Percentiles rank a stretch among this genome's conserved stretches.
These are phyloP conservation scores for Melampsora medusae DNA, from an alignment of 1,284 basidiomycete genomes.

Conservation along the genomic window DNA sequence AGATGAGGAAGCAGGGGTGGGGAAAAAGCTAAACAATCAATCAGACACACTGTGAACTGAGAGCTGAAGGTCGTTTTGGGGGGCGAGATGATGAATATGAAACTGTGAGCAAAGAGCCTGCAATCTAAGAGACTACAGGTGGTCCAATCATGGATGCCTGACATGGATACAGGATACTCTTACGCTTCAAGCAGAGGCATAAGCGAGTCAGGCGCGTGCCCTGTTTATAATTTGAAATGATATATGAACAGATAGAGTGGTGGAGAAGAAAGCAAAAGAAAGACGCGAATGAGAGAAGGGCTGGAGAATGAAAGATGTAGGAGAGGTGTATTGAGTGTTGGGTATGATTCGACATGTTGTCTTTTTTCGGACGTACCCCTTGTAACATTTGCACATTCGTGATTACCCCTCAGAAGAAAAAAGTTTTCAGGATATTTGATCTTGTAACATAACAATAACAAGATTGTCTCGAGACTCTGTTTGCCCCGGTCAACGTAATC, in stretches of 20 bases:
- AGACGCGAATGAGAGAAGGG: not conserved
- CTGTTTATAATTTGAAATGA: no score
- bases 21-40: not conserved
- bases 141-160: not conserved
- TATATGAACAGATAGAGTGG: not conserved
- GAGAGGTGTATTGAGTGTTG: not conserved
- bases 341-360: not conserved
- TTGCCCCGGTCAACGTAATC: constrained; percentile 99
- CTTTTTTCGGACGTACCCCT: constrained; percentile 64
- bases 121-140: no score
- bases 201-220: no score
- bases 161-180: not conserved
- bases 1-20: no score
- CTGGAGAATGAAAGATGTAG: constrained; percentile 8
- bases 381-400: constrained; percentile 98
- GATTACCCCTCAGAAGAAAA: constrained; percentile 94
- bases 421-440: constrained; percentile 99
- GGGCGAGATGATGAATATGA: no score
- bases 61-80: not conserved
- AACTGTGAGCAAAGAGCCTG: no score
- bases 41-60: constrained; percentile 7
- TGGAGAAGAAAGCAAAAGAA: not conserved
- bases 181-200: no score
- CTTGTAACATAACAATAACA: constrained; percentile 95
- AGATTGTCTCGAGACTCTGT: constrained; percentile 96